Conservation (phyloP, 73 alveolate species). For the Urostyla sp. region DNA sequence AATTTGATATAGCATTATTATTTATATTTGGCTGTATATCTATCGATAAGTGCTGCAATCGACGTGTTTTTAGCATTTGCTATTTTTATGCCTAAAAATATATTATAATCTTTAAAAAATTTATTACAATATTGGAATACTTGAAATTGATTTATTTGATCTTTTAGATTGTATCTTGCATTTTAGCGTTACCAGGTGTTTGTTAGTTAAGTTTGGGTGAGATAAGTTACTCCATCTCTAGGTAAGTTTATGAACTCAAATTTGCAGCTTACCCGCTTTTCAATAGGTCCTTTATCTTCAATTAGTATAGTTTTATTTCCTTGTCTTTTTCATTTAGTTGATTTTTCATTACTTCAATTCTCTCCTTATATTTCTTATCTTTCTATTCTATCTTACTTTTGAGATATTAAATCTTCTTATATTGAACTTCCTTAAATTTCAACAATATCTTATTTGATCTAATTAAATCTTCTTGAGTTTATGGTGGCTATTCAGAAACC, state of each 20-base stretch:
- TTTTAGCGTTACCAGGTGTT: background rate
- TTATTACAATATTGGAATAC: constrained; percentile 19
- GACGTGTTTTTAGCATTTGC: background rate
- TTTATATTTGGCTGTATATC: constrained; percentile 17
- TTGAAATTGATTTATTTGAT: constrained; percentile 26
- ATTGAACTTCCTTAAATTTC: constrained; percentile 31
- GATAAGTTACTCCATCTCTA: constrained; percentile 6
- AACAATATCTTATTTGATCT: constrained; percentile 18
- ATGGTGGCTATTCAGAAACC: too few species aligned
- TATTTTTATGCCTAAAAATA: background rate
- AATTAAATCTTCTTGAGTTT: constrained; percentile 29
- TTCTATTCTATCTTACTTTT: constrained; percentile 19
- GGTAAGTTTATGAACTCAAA: constrained; percentile 14
- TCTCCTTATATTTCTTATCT: background rate
- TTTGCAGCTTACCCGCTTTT: constrained; percentile 1
- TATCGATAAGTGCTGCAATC: constrained; percentile 31
- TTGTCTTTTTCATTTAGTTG: constrained; percentile 31
- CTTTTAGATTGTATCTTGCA: background rate
- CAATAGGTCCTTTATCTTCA: constrained; percentile 52
- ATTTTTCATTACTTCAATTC: constrained; percentile 2
- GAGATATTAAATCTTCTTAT: constrained; percentile 20
- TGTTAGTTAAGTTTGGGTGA: background rate
- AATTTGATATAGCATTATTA: background rate
- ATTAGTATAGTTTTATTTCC: constrained; percentile 38
- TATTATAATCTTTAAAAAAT: background rate